Evolutionary conservation across 768 basidiomycete species (phyloP), one percentile per base, ranked within the genome.

Genomic region (Tricholoma hemisulphureum): DNA sequence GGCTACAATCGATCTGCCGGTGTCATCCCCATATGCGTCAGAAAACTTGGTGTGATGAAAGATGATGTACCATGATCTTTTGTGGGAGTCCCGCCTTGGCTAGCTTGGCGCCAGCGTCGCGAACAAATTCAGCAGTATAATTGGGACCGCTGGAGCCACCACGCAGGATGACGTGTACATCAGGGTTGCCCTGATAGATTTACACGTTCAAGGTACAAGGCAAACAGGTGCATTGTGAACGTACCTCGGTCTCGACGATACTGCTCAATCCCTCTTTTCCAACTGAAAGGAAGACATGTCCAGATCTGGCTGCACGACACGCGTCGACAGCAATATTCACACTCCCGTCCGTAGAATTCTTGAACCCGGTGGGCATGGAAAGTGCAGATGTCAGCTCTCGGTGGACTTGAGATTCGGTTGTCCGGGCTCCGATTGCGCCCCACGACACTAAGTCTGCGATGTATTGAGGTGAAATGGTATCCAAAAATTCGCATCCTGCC

Each of bases 1-100:
- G 95, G 65, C 93, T 95, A 81, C 96, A 96, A 73, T 96, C 93
- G 61, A 97, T 87, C 95, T 96, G n/a, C n/a, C n/a, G n/a, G n/a
- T n/a, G 67, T 28, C 16, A 28, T 29, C 46, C 16, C 3, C 24
- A 29, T 7, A 24, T 28, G 3, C 5, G 18, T 49, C 26, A 49
- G 26, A 48, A 48, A 3, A 3, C 39, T 16, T 49, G 48, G 51
- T 2, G 34, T 31, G 26, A 8, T 34, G 45, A 29, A 18, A 14
- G 21, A 14, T 37, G 5, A 60, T 77, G 55, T 64, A 94, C 93
- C 96, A 98, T 98, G 61, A 99, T 82, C 69, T 88, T 93, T 61
- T 83, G 83, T 10, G 84, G 66, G 34, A 97, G 76, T 6, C 85
- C 87, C 7, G 93, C 90, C 72, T 96, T 98, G 32, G 71, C 71